Conservation (phyloP, 2,329 filamentous ascomycete species). For the Aspergillus calidoustus region DNA sequence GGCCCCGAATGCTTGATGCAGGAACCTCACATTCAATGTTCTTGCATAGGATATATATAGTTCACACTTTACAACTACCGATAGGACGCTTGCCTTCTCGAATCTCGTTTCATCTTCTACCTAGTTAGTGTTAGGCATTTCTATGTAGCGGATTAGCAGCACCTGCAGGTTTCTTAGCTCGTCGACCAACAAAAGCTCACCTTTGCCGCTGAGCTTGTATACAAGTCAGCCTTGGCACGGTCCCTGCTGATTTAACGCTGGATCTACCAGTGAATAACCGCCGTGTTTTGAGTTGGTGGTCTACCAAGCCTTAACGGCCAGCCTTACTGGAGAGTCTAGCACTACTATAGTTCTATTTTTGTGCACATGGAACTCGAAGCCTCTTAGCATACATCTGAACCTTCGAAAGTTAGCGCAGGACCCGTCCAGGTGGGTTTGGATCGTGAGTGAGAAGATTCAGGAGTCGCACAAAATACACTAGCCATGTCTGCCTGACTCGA, state of each 20-base stretch:
- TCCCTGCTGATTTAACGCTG: not conserved
- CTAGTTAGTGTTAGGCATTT: not conserved
- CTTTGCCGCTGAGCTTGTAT: slow-evolving; percentile 3
- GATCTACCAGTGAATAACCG: slow-evolving; percentile 12
- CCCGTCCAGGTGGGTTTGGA: no score
- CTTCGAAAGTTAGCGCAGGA: not conserved
- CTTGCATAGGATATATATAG: slow-evolving; percentile 1
- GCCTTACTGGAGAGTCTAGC: not conserved
- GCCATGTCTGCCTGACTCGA: no score
- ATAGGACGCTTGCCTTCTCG: not conserved
- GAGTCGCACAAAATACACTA: no score
- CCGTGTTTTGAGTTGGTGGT: not conserved
- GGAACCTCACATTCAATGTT: slow-evolving; percentile 1
- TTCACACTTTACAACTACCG: not conserved
- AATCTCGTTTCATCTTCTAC: not conserved
- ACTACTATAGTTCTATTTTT: not conserved
- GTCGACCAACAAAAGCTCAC: not conserved
- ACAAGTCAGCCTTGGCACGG: not conserved
- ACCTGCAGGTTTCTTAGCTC: not conserved
- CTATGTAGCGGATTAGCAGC: not conserved
- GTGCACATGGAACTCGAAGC: not conserved
- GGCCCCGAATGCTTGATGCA: not conserved
- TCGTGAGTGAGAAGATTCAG: no score
- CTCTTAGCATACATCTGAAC: not conserved
- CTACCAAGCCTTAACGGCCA: not conserved